Percentiles rank a stretch among this genome's conserved stretches.
Evolutionary conservation across 2,329 filamentous ascomycete genomes (phyloP).

Genomic region (Aspergillus bombycis): DNA sequence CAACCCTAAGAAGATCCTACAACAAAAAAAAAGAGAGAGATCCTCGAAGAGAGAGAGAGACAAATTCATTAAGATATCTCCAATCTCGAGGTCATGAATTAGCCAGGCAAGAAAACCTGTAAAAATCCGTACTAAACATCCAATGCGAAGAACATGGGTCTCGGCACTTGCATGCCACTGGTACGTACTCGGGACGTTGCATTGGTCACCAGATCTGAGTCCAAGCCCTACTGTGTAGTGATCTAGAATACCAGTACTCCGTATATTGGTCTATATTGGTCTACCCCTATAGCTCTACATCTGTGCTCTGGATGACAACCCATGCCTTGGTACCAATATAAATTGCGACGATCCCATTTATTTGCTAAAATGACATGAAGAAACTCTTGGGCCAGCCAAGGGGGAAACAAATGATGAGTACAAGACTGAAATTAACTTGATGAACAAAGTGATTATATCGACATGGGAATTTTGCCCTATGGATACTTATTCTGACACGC

Average conservation of each 20-base stretch:
- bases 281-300: background rate
- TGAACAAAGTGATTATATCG: background rate
- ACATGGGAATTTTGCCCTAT: background rate
- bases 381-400: too few relatives aligned
- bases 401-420: too few relatives aligned
- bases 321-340: background rate
- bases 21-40: too few relatives aligned
- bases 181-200: background rate
- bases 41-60: too few relatives aligned
- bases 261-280: background rate
- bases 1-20: background rate
- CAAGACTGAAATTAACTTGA: too few relatives aligned
- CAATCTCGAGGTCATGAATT: background rate
- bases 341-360: background rate
- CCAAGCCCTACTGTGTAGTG: background rate
- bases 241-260: too few relatives aligned
- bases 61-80: too few relatives aligned
- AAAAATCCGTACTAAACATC: background rate
- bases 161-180: background rate
- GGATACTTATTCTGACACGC: background rate
- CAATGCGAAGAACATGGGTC: background rate
- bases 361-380: too few relatives aligned
- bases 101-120: background rate
- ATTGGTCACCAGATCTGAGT: background rate
- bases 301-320: background rate